Percentiles rank a stretch among this genome's conserved stretches.
Conservation (phyloP, 2,329 filamentous ascomycete species). For the Colletotrichum gigasporum region DNA sequence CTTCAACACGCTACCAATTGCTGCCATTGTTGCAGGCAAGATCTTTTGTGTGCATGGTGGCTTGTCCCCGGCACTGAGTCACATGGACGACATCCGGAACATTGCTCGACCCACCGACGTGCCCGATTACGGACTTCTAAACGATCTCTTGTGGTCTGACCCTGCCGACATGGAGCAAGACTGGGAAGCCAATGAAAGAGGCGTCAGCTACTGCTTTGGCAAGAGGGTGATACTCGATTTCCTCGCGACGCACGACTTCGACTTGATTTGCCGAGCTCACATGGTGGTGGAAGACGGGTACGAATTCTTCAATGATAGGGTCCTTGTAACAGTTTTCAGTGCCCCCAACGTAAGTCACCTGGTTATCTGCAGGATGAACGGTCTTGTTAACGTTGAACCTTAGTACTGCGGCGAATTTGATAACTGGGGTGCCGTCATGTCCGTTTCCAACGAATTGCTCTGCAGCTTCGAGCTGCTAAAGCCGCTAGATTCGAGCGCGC, state of each 20-base stretch:
- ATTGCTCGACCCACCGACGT: constrained; percentile 97
- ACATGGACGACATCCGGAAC: constrained; percentile 98
- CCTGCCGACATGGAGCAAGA: constrained; percentile 98
- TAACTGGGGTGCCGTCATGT: constrained; percentile 99
- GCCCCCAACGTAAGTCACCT: constrained; percentile 84
- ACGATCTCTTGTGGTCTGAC: constrained; percentile 96
- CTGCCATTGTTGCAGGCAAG: constrained; percentile 95
- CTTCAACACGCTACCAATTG: constrained; percentile 95
- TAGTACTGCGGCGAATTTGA: constrained; percentile 99
- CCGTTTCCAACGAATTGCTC: constrained; percentile 89
- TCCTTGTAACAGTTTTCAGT: constrained; percentile 96
- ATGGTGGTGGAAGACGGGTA: constrained; percentile 99
- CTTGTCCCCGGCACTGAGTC: constrained; percentile 87
- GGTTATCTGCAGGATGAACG: no score
- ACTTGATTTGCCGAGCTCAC: constrained; percentile 95
- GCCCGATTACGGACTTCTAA: constrained; percentile 93
- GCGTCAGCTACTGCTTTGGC: constrained; percentile 97
- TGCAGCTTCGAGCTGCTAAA: constrained; percentile 98
- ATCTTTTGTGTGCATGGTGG: constrained; percentile 98
- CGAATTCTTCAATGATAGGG: constrained; percentile 96
- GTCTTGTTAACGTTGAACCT: constrained; percentile 38
- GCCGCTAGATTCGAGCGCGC: constrained; percentile 91
- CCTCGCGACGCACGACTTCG: constrained; percentile 92
- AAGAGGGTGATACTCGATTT: constrained; percentile 99
- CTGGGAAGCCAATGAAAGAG: constrained; percentile 97